These are phyloP conservation scores for Maudiozyma turicensis DNA, from an alignment of 805 yeast genomes.

Conservation along the genomic window DNA sequence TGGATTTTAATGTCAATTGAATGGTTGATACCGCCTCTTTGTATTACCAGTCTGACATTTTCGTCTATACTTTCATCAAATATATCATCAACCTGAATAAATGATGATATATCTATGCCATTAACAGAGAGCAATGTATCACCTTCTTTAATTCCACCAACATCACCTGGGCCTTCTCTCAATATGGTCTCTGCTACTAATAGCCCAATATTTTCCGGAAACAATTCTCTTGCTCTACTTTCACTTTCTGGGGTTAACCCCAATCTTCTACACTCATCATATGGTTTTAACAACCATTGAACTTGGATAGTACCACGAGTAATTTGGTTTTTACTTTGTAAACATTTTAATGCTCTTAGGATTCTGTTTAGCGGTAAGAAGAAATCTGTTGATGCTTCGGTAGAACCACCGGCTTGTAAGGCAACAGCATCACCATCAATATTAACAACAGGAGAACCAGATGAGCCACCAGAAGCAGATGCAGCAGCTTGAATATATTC, in stretches of 20 bases:
- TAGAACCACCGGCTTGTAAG: slow-evolving; percentile 86
- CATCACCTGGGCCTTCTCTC: slow-evolving; percentile 78
- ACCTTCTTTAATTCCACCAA: slow-evolving; percentile 62
- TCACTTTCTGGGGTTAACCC: slow-evolving; percentile 75
- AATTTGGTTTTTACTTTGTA: slow-evolving; percentile 49
- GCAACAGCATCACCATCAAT: slow-evolving; percentile 83
- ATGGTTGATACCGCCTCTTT: slow-evolving; percentile 63
- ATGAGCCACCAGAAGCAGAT: slow-evolving; percentile 89
- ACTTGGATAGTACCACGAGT: slow-evolving; percentile 89
- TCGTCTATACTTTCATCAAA: slow-evolving; percentile 63
- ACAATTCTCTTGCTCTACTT: slow-evolving; percentile 50
- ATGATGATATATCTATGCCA: slow-evolving; percentile 53
- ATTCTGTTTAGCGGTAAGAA: slow-evolving; percentile 82
- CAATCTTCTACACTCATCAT: slow-evolving; percentile 79
- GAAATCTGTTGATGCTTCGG: slow-evolving; percentile 88
- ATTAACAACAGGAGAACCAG: slow-evolving; percentile 94
- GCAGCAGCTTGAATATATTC: slow-evolving; percentile 96
- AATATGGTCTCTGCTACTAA: slow-evolving; percentile 73
- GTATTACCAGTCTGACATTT: slow-evolving; percentile 45
- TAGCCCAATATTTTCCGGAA: slow-evolving; percentile 70
- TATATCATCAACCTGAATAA: slow-evolving; percentile 73
- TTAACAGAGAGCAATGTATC: slow-evolving; percentile 72
- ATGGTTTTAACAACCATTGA: slow-evolving; percentile 81
- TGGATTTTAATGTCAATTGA: slow-evolving; percentile 47
- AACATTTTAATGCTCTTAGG: slow-evolving; percentile 65